Evolutionary conservation across 768 basidiomycete genomes (phyloP).

Genomic region (Tephrocybe sp.): DNA sequence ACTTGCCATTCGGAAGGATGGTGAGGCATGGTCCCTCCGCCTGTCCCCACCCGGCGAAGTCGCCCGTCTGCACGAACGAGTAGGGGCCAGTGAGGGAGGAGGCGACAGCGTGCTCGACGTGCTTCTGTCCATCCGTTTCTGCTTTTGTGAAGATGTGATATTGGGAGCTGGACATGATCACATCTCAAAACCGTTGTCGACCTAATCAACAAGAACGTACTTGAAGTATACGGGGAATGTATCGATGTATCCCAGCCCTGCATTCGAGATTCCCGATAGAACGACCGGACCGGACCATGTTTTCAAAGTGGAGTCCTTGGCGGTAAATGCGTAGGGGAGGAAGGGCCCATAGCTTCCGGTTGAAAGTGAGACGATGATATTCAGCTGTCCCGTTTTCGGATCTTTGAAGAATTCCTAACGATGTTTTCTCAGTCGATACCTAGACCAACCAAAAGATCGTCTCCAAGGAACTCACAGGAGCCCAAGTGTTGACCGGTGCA

Average conservation of each 20-base stretch:
- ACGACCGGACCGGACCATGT: conserved; percentile 30
- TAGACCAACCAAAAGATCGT: too few relatives aligned
- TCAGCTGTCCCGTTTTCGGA: conserved; percentile 30
- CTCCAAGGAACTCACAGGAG: conserved; percentile 20
- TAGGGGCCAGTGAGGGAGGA: conserved; percentile 34
- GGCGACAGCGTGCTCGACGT: conserved; percentile 31
- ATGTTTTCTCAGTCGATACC: too few relatives aligned
- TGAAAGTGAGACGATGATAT: conserved; percentile 34
- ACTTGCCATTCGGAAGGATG: conserved; percentile 29
- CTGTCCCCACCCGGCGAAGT: conserved; percentile 36
- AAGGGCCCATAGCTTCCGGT: conserved; percentile 37
- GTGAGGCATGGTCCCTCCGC: conserved; percentile 33
- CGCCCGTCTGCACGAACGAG: conserved; percentile 30
- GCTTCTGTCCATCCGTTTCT: conserved; percentile 31
- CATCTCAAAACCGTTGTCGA: neutral
- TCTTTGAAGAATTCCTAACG: conserved; percentile 37
- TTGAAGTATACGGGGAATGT: conserved; percentile 34
- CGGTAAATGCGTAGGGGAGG: conserved; percentile 34
- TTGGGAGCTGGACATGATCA: conserved; percentile 21
- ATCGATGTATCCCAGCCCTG: conserved; percentile 34
- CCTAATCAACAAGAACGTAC: conserved; percentile 15
- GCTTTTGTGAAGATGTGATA: conserved; percentile 36
- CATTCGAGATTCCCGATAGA: conserved; percentile 34
- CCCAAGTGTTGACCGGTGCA: conserved; percentile 33
- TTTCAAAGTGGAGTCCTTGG: conserved; percentile 28